These are phyloP conservation scores for Yamadazyma olivae DNA, from an alignment of 805 yeast genomes.

Conservation along the genomic window DNA sequence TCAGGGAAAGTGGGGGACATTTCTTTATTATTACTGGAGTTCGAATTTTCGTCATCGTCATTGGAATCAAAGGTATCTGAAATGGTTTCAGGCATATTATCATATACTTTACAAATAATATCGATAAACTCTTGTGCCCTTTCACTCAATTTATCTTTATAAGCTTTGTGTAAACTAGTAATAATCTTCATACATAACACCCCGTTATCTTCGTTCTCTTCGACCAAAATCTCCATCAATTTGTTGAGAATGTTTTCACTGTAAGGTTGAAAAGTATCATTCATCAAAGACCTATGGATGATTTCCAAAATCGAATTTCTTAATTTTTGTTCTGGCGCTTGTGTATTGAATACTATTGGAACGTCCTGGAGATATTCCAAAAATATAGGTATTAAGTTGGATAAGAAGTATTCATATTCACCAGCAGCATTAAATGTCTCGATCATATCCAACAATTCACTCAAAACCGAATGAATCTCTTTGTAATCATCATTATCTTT, in stretches of 20 bases:
- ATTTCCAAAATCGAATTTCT: conserved; percentile 76
- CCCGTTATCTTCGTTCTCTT: conserved; percentile 95
- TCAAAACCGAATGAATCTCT: conserved; percentile 62
- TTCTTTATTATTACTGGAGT: conserved; percentile 16
- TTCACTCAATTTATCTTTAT: conserved; percentile 62
- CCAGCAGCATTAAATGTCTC: conserved; percentile 79
- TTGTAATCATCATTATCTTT: conserved; percentile 55
- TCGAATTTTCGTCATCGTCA: no score
- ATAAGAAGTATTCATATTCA: conserved; percentile 76
- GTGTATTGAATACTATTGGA: conserved; percentile 67
- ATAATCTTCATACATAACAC: conserved; percentile 84
- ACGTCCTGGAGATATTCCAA: conserved; percentile 58
- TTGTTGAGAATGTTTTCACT: conserved; percentile 57
- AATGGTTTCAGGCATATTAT: conserved; percentile 74
- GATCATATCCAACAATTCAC: conserved; percentile 82
- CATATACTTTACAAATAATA: conserved; percentile 71
- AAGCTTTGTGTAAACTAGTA: conserved; percentile 81
- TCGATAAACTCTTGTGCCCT: conserved; percentile 78
- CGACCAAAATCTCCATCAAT: conserved; percentile 56
- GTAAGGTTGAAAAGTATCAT: conserved; percentile 74
- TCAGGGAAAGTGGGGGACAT: conserved; percentile 35
- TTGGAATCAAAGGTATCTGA: conserved; percentile 54
- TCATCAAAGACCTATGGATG: conserved; percentile 76
- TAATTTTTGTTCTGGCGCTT: conserved; percentile 72
- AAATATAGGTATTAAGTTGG: conserved; percentile 68